Conservation (phyloP, 2,329 filamentous ascomycete genomes). For the Neoarthrinium moseri region DNA sequence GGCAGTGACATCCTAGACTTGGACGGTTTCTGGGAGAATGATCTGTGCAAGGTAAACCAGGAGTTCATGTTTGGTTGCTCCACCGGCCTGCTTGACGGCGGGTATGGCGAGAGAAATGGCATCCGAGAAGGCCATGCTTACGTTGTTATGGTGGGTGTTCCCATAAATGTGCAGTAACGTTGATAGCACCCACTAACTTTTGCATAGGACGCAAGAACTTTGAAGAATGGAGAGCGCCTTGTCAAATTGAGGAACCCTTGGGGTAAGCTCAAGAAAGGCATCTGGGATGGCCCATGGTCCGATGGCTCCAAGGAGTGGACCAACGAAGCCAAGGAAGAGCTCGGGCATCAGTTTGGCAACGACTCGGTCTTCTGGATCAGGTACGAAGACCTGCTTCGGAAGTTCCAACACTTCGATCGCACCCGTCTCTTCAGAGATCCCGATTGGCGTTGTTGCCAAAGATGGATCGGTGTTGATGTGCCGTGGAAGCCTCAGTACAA, state of each 20-base stretch:
- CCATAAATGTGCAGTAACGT: too few relatives aligned
- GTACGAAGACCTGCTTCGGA: slow-evolving; percentile 60
- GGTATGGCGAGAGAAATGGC: slow-evolving; percentile 59
- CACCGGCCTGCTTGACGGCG: slow-evolving; percentile 61
- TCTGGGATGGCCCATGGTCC: slow-evolving; percentile 60
- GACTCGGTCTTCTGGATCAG: slow-evolving; percentile 66
- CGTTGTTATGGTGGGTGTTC: slow-evolving; percentile 44
- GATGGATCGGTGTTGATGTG: slow-evolving; percentile 62
- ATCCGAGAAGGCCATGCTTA: slow-evolving; percentile 61
- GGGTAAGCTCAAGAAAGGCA: slow-evolving; percentile 56
- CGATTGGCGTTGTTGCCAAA: slow-evolving; percentile 57
- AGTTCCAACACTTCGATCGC: slow-evolving; percentile 61
- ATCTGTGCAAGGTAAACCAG: slow-evolving; percentile 76
- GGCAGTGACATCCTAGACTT: slow-evolving; percentile 73
- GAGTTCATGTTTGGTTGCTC: slow-evolving; percentile 76
- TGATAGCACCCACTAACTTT: not conserved
- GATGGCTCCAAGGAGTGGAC: slow-evolving; percentile 64
- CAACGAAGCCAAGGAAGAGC: slow-evolving; percentile 53
- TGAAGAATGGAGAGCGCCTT: slow-evolving; percentile 52
- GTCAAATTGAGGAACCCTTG: slow-evolving; percentile 61
- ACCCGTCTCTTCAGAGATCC: slow-evolving; percentile 60
- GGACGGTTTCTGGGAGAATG: slow-evolving; percentile 80
- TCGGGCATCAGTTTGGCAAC: slow-evolving; percentile 58
- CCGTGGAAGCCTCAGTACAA: slow-evolving; percentile 63
- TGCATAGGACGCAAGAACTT: slow-evolving; percentile 43